Evolutionary conservation across 139 green algal genomes (phyloP).

Genomic region (Tetradesmus lagerheimii): DNA sequence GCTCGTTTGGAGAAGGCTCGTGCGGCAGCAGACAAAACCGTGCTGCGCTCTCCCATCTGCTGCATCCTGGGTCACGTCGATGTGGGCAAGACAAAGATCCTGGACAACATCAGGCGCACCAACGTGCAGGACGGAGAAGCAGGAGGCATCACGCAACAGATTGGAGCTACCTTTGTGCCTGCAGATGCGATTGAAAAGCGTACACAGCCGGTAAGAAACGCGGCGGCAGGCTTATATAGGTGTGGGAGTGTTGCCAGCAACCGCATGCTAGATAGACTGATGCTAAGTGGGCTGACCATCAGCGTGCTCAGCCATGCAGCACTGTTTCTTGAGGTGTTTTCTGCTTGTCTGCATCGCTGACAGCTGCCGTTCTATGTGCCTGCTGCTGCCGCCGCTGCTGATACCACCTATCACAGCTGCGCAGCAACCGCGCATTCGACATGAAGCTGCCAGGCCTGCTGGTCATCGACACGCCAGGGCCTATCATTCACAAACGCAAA

Average conservation of each 20-base stretch:
- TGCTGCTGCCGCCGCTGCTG: not conserved
- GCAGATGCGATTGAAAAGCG: slow-evolving; percentile 83
- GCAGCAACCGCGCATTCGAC: slow-evolving; percentile 72
- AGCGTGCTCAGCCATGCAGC: too few relatives aligned
- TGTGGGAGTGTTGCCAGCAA: too few relatives aligned
- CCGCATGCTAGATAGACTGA: too few relatives aligned
- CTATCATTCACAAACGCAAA: too few relatives aligned
- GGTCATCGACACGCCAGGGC: slow-evolving; percentile 98
- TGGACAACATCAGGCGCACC: slow-evolving; percentile 98
- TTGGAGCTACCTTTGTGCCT: slow-evolving; percentile 98
- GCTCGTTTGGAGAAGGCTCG: slow-evolving; percentile 70
- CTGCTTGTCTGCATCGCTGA: too few relatives aligned
- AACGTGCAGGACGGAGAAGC: slow-evolving; percentile 96
- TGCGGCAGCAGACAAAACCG: slow-evolving; percentile 62
- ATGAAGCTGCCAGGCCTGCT: slow-evolving; percentile 92
- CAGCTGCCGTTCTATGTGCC: not conserved
- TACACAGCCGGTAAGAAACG: slow-evolving; percentile 74
- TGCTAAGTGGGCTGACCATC: too few relatives aligned
- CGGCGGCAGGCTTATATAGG: too few relatives aligned
- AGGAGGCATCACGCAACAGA: slow-evolving; percentile 99
- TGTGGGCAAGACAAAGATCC: slow-evolving; percentile 99
- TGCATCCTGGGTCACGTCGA: slow-evolving; percentile 99
- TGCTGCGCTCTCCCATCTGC: slow-evolving; percentile 97
- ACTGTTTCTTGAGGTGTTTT: too few relatives aligned
- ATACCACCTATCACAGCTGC: slow-evolving; percentile 26